Conservation (phyloP, 345 rosid genomes). For the Hevea brasiliensis region DNA sequence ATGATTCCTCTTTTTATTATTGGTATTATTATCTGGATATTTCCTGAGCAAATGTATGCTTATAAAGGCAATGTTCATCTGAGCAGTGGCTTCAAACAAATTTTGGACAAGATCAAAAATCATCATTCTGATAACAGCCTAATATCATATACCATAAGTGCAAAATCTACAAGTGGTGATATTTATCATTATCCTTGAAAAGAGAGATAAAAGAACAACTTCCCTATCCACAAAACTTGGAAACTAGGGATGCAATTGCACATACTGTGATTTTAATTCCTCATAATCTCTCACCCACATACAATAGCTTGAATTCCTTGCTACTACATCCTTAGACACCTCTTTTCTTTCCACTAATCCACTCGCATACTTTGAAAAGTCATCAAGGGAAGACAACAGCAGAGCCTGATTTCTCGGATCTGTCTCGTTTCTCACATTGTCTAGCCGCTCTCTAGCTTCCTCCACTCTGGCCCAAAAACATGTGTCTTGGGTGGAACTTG, state of each 20-base stretch:
- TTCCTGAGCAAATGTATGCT: too few species aligned
- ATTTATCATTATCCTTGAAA: not conserved
- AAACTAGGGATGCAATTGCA: conserved; percentile 10
- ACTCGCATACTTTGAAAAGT: conserved; percentile 42
- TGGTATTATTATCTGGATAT: too few species aligned
- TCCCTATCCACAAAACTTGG: conserved; percentile 23
- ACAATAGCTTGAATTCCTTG: conserved; percentile 60
- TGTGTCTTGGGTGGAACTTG: conserved; percentile 76
- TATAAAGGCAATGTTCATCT: not conserved
- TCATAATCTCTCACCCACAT: conserved; percentile 50
- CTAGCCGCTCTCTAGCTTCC: conserved; percentile 62
- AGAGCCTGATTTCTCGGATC: conserved; percentile 23
- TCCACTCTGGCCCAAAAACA: conserved; percentile 89
- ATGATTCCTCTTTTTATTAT: too few species aligned
- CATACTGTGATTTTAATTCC: conserved; percentile 31
- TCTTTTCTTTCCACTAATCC: conserved; percentile 49
- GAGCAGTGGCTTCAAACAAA: not conserved
- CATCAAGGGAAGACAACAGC: conserved; percentile 36
- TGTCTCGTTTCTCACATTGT: conserved; percentile 37
- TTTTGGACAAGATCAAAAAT: not conserved
- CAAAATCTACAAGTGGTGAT: not conserved
- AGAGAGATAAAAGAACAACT: conserved; percentile 26
- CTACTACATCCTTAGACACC: conserved; percentile 69
- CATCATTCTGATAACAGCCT: not conserved
- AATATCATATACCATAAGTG: not conserved